A percentile compares a stretch with the other conserved stretches of the same genome.
phyloP scores from a whole-genome alignment of 1,284 basidiomycete species.

The Phellinidium pouzarii region DNA sequence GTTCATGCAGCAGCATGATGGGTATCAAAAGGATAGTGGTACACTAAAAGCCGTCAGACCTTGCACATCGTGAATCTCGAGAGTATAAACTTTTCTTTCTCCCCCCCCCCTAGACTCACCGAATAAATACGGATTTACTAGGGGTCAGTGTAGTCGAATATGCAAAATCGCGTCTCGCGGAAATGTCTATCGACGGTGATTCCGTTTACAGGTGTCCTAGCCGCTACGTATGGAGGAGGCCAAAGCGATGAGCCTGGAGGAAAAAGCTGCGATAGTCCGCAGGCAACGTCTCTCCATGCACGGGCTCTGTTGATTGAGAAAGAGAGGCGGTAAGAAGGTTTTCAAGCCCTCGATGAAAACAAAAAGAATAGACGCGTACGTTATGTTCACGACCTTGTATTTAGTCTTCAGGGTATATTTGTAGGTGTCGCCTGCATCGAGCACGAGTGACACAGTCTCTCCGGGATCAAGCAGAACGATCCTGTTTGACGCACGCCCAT shows the following conservation, averaged over 20 bases:
- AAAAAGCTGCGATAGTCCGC: slow-evolving; percentile 55
- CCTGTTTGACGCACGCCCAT: slow-evolving; percentile 47
- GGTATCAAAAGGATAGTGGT: slow-evolving; percentile 12
- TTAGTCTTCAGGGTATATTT: slow-evolving; percentile 60
- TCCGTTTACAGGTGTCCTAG: slow-evolving; percentile 37
- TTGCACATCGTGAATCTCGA: too few relatives aligned
- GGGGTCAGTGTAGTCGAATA: slow-evolving; percentile 37
- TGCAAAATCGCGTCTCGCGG: slow-evolving; percentile 56
- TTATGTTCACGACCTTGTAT: slow-evolving; percentile 60
- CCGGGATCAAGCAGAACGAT: slow-evolving; percentile 54
- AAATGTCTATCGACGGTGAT: slow-evolving; percentile 60
- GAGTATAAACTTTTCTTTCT: too few relatives aligned
- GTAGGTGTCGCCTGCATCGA: slow-evolving; percentile 62
- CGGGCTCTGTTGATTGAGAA: slow-evolving; percentile 39
- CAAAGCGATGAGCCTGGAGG: slow-evolving; percentile 30
- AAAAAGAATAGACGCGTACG: slow-evolving; percentile 39
- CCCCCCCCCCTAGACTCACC: slow-evolving; percentile 1
- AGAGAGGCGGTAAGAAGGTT: slow-evolving; percentile 15
- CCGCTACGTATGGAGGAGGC: slow-evolving; percentile 27
- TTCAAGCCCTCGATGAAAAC: neutral
- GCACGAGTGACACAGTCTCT: slow-evolving; percentile 56
- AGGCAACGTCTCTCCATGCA: slow-evolving; percentile 58
- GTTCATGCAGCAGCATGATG: slow-evolving; percentile 5
- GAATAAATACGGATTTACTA: slow-evolving; percentile 2
- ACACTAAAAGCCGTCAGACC: slow-evolving; percentile 6